A percentile compares a stretch with the other conserved stretches of the same genome.
Conservation (phyloP, 2,329 filamentous ascomycete genomes). For the Cercospora janseana region DNA sequence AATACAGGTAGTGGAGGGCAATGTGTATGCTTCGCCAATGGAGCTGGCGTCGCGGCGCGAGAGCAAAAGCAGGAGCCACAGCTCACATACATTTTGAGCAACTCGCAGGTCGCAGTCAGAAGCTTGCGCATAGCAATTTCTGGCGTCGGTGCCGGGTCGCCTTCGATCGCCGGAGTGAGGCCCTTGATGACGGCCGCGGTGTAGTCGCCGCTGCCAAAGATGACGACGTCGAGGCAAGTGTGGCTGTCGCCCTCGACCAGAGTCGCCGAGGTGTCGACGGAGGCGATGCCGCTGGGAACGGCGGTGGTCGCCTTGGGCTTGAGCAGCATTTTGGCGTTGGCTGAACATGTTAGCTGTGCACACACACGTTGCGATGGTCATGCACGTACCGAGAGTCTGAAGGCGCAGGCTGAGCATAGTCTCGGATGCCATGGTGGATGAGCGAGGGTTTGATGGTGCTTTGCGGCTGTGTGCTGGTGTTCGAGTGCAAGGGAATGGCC, state of each 20-base stretch:
- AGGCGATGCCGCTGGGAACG: constrained; percentile 6
- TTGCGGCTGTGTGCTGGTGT: not conserved
- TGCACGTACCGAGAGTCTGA: constrained; percentile 23
- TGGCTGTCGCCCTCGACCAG: constrained; percentile 2
- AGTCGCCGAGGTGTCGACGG: constrained; percentile 9
- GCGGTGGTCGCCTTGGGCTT: constrained; percentile 4
- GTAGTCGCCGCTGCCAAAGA: constrained; percentile 25
- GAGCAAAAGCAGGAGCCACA: not conserved
- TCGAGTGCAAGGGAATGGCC: too few species aligned
- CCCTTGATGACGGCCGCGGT: constrained; percentile 26
- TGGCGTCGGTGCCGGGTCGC: constrained; percentile 17
- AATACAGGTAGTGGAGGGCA: too few species aligned
- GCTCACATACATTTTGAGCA: constrained; percentile 21
- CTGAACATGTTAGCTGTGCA: constrained; percentile 18
- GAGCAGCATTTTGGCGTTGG: constrained; percentile 29
- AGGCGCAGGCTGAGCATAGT: constrained; percentile 21
- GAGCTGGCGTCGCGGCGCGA: not conserved
- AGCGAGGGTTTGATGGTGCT: constrained; percentile 4
- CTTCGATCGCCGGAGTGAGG: constrained; percentile 30
- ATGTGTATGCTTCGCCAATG: not conserved
- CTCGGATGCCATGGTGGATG: constrained; percentile 17
- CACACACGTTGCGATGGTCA: not conserved
- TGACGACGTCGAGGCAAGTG: constrained; percentile 23
- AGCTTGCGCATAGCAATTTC: constrained; percentile 30
- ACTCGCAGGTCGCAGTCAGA: constrained; percentile 28